Evolutionary conservation across 352 stramenopile genomes (phyloP).

Genomic region (Plasmopara viticola): DNA sequence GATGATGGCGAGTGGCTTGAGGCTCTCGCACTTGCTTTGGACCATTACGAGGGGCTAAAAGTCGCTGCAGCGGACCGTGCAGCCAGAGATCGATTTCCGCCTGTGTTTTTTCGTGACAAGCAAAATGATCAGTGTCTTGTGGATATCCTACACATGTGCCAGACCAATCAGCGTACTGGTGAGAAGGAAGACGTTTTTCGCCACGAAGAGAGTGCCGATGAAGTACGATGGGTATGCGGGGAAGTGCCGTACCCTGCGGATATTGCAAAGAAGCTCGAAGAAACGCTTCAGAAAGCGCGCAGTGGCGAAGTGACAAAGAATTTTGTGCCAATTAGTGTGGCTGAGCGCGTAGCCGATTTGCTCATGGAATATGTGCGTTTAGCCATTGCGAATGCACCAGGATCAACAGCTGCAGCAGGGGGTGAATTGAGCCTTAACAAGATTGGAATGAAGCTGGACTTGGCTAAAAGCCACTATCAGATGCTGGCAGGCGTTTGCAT

Average conservation of each 20-base stretch:
- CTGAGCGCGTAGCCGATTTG: slow-evolving; percentile 81
- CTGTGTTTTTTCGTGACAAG: slow-evolving; percentile 84
- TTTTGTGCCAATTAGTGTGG: slow-evolving; percentile 86
- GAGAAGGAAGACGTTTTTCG: slow-evolving; percentile 86
- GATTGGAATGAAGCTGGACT: slow-evolving; percentile 74
- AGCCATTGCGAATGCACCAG: slow-evolving; percentile 77
- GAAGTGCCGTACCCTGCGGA: slow-evolving; percentile 73
- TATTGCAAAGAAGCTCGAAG: slow-evolving; percentile 79
- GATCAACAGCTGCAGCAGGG: slow-evolving; percentile 26
- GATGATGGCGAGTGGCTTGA: slow-evolving; percentile 96
- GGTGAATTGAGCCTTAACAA: slow-evolving; percentile 45
- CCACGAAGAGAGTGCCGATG: slow-evolving; percentile 73
- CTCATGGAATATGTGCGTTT: slow-evolving; percentile 88
- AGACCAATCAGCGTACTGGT: slow-evolving; percentile 83
- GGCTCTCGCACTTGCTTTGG: slow-evolving; percentile 91
- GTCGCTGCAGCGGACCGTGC: slow-evolving; percentile 69
- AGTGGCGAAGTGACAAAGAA: slow-evolving; percentile 82
- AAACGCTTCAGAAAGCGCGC: slow-evolving; percentile 77
- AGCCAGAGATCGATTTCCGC: slow-evolving; percentile 79
- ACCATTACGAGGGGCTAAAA: slow-evolving; percentile 93
- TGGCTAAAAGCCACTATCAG: slow-evolving; percentile 92
- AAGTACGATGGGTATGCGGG: slow-evolving; percentile 79
- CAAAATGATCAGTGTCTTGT: slow-evolving; percentile 88
- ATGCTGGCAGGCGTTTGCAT: slow-evolving; percentile 95
- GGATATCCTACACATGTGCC: slow-evolving; percentile 86